These are phyloP conservation scores for Plasmodium berghei DNA, from an alignment of 169 alveolate species.

Conservation along the genomic window DNA sequence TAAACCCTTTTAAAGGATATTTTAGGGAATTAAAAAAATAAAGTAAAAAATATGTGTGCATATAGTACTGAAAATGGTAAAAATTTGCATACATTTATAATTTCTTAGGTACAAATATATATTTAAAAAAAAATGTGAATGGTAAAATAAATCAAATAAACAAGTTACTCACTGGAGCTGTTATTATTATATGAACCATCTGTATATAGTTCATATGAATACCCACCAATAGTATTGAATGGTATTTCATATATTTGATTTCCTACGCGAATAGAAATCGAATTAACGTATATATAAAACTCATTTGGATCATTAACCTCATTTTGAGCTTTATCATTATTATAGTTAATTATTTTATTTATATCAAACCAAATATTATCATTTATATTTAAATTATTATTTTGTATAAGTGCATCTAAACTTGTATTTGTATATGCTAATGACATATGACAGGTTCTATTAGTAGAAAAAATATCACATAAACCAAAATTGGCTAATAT, in stretches of 20 bases:
- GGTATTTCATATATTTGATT: slow-evolving; percentile 55
- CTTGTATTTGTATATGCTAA: slow-evolving; percentile 46
- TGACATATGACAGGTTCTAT: slow-evolving; percentile 63
- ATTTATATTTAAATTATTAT: slow-evolving; percentile 15
- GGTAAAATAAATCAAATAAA: neutral
- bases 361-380: slow-evolving; percentile 39
- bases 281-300: slow-evolving; percentile 56
- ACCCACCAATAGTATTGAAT: slow-evolving; percentile 10
- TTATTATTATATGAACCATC: slow-evolving; percentile 23
- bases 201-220: slow-evolving; percentile 9
- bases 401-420: slow-evolving; percentile 27
- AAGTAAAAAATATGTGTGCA: too few relatives aligned
- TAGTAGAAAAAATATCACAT: neutral
- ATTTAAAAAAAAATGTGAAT: neutral
- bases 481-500: slow-evolving; percentile 28
- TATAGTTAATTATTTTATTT: neutral
- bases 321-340: neutral
- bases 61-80: too few relatives aligned
- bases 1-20: too few relatives aligned
- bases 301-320: neutral
- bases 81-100: too few relatives aligned
- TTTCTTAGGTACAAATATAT: too few relatives aligned
- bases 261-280: slow-evolving; percentile 58
- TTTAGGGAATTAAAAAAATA: too few relatives aligned
- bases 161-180: slow-evolving; percentile 30